Base-by-base conservation (phyloP, 805 yeast genomes). In the Pichia ethanolica region DNA sequence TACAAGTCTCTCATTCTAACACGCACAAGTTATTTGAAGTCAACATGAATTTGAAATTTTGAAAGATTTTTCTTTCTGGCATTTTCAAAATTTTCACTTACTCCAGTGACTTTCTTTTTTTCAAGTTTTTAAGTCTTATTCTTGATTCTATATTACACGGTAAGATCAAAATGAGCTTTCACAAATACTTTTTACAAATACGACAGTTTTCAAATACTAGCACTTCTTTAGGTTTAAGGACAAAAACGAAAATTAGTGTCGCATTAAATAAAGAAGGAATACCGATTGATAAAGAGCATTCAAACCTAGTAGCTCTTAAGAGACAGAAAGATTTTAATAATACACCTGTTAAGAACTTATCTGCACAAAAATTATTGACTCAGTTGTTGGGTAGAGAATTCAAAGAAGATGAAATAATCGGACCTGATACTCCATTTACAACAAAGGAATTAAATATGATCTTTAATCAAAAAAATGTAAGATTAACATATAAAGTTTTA, bases 401-500 rank as follows among this genome's bases (percentile, higher is more conserved):
- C 7, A 53, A 48, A 0, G 54, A 54, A n/a, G 52, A 53, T 13
- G 55, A 47, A 11, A 25, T 27, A 8, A 49, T 64, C 2, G 63
- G 60, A 1, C 61, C 68, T 1, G 45, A 47, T 12, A 61, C 66
- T 2, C 34, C 44, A 3, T 58, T 68, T 35, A 52, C 61, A 5
- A 56, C 59, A 2, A 56, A 58, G 12, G 66, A 68, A 42, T 46
- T 68, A 5, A 45, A 54, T 12, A 51, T 39, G 7, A 53, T 68
- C 7, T 59, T 62, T 42, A 51, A 50, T 26, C 50, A 53, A 25
- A 57, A 56, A 37, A 66, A 81, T 54, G 66, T 68, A 46, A 63
- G 78, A 45, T 62, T 84, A 49, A 55, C 79, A 39, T 76, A 76
- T 58, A 70, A 74, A 3, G 66, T 83, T 6, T 59, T 85, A 28